phyloP scores from a whole-genome alignment of 768 basidiomycete genomes.

The Suillus subalutaceus region DNA sequence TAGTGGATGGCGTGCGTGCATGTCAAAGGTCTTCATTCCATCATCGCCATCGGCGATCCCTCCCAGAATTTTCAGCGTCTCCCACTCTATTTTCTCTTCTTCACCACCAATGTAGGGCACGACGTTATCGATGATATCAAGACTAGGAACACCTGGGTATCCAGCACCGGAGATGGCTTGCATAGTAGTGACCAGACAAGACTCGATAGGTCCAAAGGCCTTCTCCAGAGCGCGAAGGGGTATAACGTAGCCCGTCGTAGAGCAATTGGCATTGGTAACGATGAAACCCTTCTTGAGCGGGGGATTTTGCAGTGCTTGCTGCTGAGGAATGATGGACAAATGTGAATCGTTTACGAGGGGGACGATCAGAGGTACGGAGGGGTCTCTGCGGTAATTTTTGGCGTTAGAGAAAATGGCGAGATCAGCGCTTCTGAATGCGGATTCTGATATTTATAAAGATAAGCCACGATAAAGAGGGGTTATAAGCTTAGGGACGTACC shows the following conservation, averaged over 20 bases:
- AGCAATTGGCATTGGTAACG: conserved; percentile 98
- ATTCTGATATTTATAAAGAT: conserved; percentile 53
- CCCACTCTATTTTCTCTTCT: conserved; percentile 99
- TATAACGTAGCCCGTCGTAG: conserved; percentile 90
- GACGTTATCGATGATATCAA: conserved; percentile 96
- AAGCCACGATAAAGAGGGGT: background rate
- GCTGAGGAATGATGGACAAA: conserved; percentile 81
- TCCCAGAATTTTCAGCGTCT: conserved; percentile 95
- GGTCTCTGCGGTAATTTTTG: conserved; percentile 94
- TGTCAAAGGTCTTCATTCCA: conserved; percentile 71
- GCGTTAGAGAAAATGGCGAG: conserved; percentile 95
- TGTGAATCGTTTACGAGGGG: conserved; percentile 93
- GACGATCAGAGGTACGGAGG: conserved; percentile 91
- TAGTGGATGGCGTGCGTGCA: conserved; percentile 80
- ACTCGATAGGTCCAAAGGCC: conserved; percentile 92
- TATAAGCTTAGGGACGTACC: conserved; percentile 47
- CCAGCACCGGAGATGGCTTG: conserved; percentile 98
- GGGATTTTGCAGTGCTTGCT: conserved; percentile 68
- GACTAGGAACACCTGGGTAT: conserved; percentile 89
- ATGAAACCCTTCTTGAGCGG: conserved; percentile 87
- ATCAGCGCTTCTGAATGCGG: conserved; percentile 83
- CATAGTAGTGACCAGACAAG: conserved; percentile 90
- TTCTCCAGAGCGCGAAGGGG: conserved; percentile 90
- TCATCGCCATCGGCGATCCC: conserved; percentile 63
- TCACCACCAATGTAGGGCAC: conserved; percentile 94